A percentile compares a stretch with the other conserved stretches of the same genome.
Conservation (phyloP, 2,329 filamentous ascomycete species). For the Zymoseptoria ardabiliae region DNA sequence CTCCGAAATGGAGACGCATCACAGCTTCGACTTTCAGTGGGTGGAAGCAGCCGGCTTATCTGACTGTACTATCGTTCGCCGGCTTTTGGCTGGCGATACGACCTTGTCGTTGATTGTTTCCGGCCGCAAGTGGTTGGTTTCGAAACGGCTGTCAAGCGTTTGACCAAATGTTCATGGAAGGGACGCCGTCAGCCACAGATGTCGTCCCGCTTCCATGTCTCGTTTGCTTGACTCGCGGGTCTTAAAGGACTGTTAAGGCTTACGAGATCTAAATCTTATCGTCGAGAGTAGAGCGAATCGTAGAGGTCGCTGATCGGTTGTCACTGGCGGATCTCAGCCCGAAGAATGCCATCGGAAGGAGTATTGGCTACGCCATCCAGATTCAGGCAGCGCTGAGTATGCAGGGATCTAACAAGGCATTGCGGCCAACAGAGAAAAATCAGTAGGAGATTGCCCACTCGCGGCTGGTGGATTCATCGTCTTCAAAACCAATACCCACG, state of each 20-base stretch:
- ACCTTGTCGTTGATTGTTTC: too few species aligned
- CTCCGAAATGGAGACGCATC: background rate
- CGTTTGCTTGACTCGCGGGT: background rate
- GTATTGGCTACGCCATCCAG: background rate
- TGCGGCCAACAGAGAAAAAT: background rate
- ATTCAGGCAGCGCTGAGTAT: background rate
- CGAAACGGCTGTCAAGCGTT: background rate
- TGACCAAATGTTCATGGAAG: background rate
- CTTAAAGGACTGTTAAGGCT: background rate
- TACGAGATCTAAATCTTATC: background rate
- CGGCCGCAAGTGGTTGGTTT: background rate
- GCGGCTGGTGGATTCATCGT: too few species aligned
- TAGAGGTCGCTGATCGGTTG: background rate
- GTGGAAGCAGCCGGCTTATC: background rate
- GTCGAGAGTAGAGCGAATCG: background rate
- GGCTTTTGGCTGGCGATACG: background rate
- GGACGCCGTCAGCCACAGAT: background rate
- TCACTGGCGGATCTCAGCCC: background rate
- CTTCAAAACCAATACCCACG: too few species aligned
- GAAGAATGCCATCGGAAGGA: background rate
- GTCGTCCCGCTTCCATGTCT: background rate
- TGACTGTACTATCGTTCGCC: background rate
- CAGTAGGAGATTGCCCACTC: background rate
- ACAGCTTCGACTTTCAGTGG: background rate
- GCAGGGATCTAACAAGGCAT: background rate